Evolutionary conservation across 768 basidiomycete genomes (phyloP), one percentile per base, ranked within the genome.

Genomic region (Leccinum subtestaceum): DNA sequence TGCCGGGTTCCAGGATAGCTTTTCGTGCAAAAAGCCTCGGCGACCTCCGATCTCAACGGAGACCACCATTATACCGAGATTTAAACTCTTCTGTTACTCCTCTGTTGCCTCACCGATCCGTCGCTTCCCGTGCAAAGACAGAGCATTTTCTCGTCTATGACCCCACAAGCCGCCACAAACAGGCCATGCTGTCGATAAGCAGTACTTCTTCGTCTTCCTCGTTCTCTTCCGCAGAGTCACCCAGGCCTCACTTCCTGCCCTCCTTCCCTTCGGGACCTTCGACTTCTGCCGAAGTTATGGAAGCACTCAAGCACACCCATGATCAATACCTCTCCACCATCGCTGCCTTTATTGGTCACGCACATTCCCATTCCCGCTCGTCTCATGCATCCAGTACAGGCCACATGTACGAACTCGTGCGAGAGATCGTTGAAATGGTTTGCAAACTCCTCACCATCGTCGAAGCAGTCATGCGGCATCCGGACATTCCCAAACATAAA

Each of bases 321-420:
- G 95, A 97, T 69, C 84, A 89, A 52, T 90, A 95, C 66, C 79
- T 98, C 11, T 96, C 93, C 5, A 91, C 93, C 19, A 93, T 97
- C 68, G 95, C 97, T 21, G 96, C 95, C 6, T 95, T 99, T 72
- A 97, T 99, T 66, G 96, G 95, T 1, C 95, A 98, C 70, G 91
- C 94, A 1, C 96, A 98, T 67, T 91, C 92, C 15, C 92, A 98
- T 78, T 88, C 91, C 21, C 87, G 92, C 48, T 80, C 84, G 43
- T 92, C 92, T 29, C 95, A 98, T 73, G 93, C 96, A 0, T 92
- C 93, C 5, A 93, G 89, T 60, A 95, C 94, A 15, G 95, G 93
- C 1, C 90, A 94, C 64, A 81, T 98, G 73, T 95, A 97, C 69
- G 95, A 98, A 64, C 84, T 98, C 55, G 93, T 95, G n/a, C 85